Conservation (phyloP, 805 yeast species). For the Tetrapisispora phaffii region DNA sequence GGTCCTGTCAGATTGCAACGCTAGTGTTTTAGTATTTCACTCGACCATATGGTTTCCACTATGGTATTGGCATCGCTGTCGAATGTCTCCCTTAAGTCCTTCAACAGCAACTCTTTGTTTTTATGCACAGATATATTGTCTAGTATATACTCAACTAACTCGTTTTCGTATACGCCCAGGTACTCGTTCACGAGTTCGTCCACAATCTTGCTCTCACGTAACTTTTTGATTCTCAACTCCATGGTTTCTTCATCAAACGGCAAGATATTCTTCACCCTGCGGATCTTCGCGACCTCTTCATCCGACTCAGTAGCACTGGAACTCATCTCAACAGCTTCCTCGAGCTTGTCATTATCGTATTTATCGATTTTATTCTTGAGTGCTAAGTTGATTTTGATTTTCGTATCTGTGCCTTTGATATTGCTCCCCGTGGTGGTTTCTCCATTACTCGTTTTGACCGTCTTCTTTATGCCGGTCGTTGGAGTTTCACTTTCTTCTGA, state of each 20-base stretch:
- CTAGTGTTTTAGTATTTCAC: not conserved
- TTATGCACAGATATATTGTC: conserved; percentile 22
- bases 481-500: not conserved
- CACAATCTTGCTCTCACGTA: conserved; percentile 16
- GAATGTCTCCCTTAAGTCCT: conserved; percentile 26
- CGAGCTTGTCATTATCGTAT: conserved; percentile 7
- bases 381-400: conserved; percentile 21
- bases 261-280: conserved; percentile 4
- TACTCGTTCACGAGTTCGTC: conserved; percentile 27
- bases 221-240: conserved; percentile 7
- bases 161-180: conserved; percentile 27
- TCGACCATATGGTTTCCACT: conserved; percentile 23
- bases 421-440: not conserved
- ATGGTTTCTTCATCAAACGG: conserved; percentile 12
- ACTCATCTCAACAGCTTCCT: conserved; percentile 5
- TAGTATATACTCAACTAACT: conserved; percentile 25
- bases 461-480: not conserved
- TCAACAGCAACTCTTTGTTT: conserved; percentile 14
- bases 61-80: conserved; percentile 26
- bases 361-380: conserved; percentile 17
- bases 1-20: not conserved
- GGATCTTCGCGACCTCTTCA: not conserved
- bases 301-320: conserved; percentile 3
- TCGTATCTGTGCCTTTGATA: not conserved
- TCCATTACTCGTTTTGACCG: not conserved